A percentile compares a stretch with the other conserved stretches of the same genome.
Conservation (phyloP, 352 stramenopile genomes). For the Phytophthora niederhauseri region DNA sequence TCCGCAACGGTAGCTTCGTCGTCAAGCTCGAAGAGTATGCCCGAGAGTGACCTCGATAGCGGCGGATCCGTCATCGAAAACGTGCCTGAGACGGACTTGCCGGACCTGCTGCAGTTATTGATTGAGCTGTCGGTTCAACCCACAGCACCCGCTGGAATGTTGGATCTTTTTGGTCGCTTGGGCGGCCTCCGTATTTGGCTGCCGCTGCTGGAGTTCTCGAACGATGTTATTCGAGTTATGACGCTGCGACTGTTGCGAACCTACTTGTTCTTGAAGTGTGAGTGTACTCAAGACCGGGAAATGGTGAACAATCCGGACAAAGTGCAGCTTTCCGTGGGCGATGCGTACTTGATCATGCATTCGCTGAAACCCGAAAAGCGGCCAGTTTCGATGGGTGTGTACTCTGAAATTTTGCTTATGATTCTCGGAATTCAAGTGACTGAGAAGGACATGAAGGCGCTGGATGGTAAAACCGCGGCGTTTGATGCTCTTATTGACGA, state of each 20-base stretch:
- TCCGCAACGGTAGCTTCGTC: constrained; percentile 48
- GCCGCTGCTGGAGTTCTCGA: constrained; percentile 75
- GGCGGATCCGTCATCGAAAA: constrained; percentile 72
- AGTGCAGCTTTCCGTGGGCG: constrained; percentile 75
- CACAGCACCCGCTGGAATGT: constrained; percentile 67
- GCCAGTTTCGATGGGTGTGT: constrained; percentile 78
- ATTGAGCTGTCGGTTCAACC: constrained; percentile 81
- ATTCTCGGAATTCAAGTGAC: constrained; percentile 77
- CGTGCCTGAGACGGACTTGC: constrained; percentile 71
- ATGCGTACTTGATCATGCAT: constrained; percentile 85
- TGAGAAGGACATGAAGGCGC: constrained; percentile 53
- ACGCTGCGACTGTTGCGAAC: constrained; percentile 78
- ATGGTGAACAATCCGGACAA: constrained; percentile 71
- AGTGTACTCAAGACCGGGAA: constrained; percentile 67
- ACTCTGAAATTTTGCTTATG: constrained; percentile 80
- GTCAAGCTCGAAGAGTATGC: constrained; percentile 54
- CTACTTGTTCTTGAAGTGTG: constrained; percentile 81
- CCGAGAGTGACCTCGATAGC: constrained; percentile 71
- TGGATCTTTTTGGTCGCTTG: constrained; percentile 77
- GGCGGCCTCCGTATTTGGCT: constrained; percentile 85
- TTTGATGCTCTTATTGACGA: constrained; percentile 63
- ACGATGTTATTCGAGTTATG: constrained; percentile 80
- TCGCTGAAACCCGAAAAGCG: constrained; percentile 71
- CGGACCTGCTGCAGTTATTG: constrained; percentile 76
- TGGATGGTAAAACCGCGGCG: constrained; percentile 53